A percentile compares a stretch with the other conserved stretches of the same genome.
Conservation (phyloP, 2,329 filamentous ascomycete genomes). For the Trichophyton simii region DNA sequence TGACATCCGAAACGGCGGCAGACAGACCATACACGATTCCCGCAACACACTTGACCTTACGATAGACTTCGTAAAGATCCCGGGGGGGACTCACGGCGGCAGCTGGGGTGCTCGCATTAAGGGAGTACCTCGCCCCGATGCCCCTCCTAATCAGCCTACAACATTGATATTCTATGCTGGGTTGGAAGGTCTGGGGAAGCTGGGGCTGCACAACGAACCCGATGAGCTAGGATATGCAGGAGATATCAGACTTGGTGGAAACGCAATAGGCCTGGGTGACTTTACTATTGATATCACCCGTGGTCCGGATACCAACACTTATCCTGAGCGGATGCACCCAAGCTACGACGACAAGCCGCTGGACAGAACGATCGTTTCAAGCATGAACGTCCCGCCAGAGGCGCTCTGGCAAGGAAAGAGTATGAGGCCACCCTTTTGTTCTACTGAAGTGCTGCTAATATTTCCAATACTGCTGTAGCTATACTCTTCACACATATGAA, state of each 20-base stretch:
- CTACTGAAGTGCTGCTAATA: background rate
- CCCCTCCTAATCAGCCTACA: conserved; percentile 54
- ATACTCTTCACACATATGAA: conserved; percentile 53
- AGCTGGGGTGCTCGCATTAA: conserved; percentile 86
- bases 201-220: conserved; percentile 48
- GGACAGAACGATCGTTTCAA: conserved; percentile 64
- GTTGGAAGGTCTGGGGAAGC: conserved; percentile 60
- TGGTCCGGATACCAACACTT: conserved; percentile 51
- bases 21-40: conserved; percentile 81
- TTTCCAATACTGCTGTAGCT: conserved; percentile 17
- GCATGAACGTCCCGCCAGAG: conserved; percentile 52
- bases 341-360: conserved; percentile 57
- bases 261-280: conserved; percentile 58
- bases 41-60: conserved; percentile 81
- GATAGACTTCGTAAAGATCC: conserved; percentile 86
- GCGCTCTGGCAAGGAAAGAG: conserved; percentile 73
- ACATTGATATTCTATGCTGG: conserved; percentile 71
- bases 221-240: conserved; percentile 43
- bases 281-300: conserved; percentile 69
- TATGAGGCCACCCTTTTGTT: conserved; percentile 24
- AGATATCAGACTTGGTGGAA: conserved; percentile 57
- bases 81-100: conserved; percentile 71
- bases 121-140: conserved; percentile 62
- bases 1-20: conserved; percentile 73
- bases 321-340: conserved; percentile 46